Evolutionary conservation across 2,329 filamentous ascomycete species (phyloP).

Genomic region (Pseudopithomyces chartarum): DNA sequence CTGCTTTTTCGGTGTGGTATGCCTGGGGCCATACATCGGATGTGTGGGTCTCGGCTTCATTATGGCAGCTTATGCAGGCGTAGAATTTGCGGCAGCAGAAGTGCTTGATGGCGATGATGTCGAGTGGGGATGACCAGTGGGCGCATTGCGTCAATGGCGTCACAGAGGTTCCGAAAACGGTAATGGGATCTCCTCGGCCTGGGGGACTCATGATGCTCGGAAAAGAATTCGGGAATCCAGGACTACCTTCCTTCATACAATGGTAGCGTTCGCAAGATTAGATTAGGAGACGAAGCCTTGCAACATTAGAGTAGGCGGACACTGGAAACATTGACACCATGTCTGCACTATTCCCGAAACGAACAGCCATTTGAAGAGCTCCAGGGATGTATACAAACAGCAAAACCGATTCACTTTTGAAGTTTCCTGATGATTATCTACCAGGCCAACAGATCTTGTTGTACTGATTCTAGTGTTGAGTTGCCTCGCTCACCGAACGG

Average conservation of each 20-base stretch:
- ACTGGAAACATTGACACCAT: background rate
- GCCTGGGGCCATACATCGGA: conserved; percentile 27
- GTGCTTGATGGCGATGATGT: conserved; percentile 46
- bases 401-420: background rate
- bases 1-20: conserved; percentile 24
- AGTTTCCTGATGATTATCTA: too few relatives aligned
- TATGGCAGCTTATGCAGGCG: conserved; percentile 43
- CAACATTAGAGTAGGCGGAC: background rate
- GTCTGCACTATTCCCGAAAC: too few relatives aligned
- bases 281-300: background rate
- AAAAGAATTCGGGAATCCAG: background rate
- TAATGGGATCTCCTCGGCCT: background rate
- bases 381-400: too few relatives aligned
- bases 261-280: too few relatives aligned
- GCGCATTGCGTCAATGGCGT: conserved; percentile 38
- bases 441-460: too few relatives aligned
- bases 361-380: too few relatives aligned
- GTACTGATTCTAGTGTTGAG: background rate
- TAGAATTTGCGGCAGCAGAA: conserved; percentile 44
- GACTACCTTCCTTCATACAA: background rate
- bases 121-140: conserved; percentile 39
- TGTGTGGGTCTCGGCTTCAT: conserved; percentile 30
- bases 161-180: conserved; percentile 34
- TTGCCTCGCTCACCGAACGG: background rate
- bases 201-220: conserved; percentile 3